Conservation (phyloP, 2,329 filamentous ascomycete species). For the Calonectria hongkongensis region DNA sequence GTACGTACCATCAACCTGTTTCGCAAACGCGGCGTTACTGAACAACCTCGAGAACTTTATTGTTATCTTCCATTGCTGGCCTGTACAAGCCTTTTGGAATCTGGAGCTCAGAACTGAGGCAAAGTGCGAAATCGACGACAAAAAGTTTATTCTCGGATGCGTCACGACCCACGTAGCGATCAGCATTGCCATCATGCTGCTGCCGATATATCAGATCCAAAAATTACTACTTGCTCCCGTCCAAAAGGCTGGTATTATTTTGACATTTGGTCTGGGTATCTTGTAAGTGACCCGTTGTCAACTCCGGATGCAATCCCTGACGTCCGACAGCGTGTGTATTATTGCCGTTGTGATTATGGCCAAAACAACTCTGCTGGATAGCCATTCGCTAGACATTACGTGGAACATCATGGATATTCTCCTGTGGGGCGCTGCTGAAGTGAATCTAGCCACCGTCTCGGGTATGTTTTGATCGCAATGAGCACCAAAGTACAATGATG, state of each 20-base stretch:
- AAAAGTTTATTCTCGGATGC: constrained; percentile 59
- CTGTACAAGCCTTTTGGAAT: constrained; percentile 47
- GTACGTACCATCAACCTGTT: constrained; percentile 8
- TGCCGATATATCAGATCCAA: constrained; percentile 57
- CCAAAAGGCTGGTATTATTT: constrained; percentile 55
- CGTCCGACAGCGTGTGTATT: constrained; percentile 42
- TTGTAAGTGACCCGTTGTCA: constrained; percentile 48
- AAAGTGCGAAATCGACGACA: constrained; percentile 51
- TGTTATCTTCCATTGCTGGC: constrained; percentile 46
- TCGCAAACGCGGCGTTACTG: constrained; percentile 27
- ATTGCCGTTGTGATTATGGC: constrained; percentile 50
- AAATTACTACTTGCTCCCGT: constrained; percentile 53
- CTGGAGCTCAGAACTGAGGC: constrained; percentile 2
- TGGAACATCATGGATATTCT: constrained; percentile 51
- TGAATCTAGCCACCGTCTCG: constrained; percentile 52
- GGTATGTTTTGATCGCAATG: constrained; percentile 31
- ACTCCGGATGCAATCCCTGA: not conserved
- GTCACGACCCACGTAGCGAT: constrained; percentile 56
- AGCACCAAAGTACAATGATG: rapidly evolving
- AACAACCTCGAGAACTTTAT: constrained; percentile 47
- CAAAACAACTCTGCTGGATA: constrained; percentile 41
- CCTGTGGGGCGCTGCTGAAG: constrained; percentile 51
- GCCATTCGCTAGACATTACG: constrained; percentile 41
- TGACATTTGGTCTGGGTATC: constrained; percentile 57
- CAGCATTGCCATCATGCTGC: constrained; percentile 56